Percentiles rank a stretch among this genome's conserved stretches.
These are phyloP conservation scores for Tetrahymena borealis DNA, from an alignment of 73 alveolate species.

Conservation along the genomic window DNA sequence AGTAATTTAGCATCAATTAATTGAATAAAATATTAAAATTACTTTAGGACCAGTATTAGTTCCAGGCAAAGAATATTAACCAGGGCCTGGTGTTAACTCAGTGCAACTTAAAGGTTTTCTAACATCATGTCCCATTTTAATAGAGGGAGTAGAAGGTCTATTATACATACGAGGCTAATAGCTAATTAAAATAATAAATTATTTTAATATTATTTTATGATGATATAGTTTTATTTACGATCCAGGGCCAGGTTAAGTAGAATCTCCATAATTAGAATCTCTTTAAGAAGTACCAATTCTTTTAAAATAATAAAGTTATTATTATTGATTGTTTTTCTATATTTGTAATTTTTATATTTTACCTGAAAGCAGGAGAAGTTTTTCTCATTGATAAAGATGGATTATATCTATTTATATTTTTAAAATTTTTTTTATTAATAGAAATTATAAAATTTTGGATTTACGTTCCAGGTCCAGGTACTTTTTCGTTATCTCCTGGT, in stretches of 20 bases:
- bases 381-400: not conserved
- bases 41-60: not conserved
- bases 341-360: not conserved
- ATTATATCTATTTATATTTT: not conserved
- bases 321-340: not conserved
- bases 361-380: not conserved
- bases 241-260: not conserved
- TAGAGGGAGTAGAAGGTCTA: not conserved
- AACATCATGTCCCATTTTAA: not conserved
- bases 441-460: not conserved
- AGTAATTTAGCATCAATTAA: not conserved
- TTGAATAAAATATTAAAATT: not conserved
- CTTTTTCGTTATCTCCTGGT: not conserved
- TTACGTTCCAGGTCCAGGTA: constrained; percentile 17
- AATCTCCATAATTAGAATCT: not conserved
- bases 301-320: not conserved
- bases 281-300: not conserved
- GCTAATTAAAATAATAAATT: not conserved
- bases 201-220: not conserved
- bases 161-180: not conserved
- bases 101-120: not conserved
- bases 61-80: not conserved
- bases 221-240: not conserved
- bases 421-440: not conserved
- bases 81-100: not conserved